These are phyloP conservation scores for Stygiomarasmius scandens DNA, from an alignment of 1,284 basidiomycete species.

Conservation along the genomic window DNA sequence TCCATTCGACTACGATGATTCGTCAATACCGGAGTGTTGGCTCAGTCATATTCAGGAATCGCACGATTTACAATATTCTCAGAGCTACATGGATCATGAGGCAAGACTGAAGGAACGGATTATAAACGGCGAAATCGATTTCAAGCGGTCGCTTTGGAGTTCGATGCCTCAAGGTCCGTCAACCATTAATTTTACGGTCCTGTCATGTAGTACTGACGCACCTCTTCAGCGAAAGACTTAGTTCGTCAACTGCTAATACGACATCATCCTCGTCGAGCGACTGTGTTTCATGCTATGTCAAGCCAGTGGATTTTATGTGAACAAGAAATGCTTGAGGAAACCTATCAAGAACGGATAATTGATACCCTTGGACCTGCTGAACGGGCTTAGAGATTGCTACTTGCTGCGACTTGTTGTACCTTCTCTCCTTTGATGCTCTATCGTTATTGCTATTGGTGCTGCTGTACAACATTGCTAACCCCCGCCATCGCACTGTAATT, in stretches of 20 bases:
- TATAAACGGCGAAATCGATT: conserved; percentile 60
- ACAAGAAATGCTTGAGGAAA: conserved; percentile 55
- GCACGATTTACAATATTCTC: conserved; percentile 26
- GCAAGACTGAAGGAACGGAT: conserved; percentile 69
- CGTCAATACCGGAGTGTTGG: conserved; percentile 38
- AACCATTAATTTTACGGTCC: conserved; percentile 4
- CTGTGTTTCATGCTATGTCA: conserved; percentile 58
- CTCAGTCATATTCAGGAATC: conserved; percentile 35
- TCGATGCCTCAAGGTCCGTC: conserved; percentile 59
- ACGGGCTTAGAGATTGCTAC: conserved; percentile 2
- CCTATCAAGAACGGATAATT: conserved; percentile 59
- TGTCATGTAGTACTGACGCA: conserved; percentile 1
- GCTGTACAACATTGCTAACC: not conserved
- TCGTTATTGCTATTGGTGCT: not conserved
- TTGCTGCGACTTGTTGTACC: conserved; percentile 1
- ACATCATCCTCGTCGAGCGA: conserved; percentile 58
- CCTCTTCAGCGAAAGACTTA: conserved; percentile 53
- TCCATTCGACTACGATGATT: conserved; percentile 65
- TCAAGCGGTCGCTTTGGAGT: conserved; percentile 55
- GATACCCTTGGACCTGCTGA: conserved; percentile 13
- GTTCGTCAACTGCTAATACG: conserved; percentile 60
- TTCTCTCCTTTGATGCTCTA: not conserved
- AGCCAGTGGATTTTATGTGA: conserved; percentile 68
- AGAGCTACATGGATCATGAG: conserved; percentile 53
- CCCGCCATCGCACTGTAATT: not conserved